A percentile compares a stretch with the other conserved stretches of the same genome.
These are phyloP conservation scores for Mycena galopus DNA, from an alignment of 768 basidiomycete genomes.

Conservation along the genomic window DNA sequence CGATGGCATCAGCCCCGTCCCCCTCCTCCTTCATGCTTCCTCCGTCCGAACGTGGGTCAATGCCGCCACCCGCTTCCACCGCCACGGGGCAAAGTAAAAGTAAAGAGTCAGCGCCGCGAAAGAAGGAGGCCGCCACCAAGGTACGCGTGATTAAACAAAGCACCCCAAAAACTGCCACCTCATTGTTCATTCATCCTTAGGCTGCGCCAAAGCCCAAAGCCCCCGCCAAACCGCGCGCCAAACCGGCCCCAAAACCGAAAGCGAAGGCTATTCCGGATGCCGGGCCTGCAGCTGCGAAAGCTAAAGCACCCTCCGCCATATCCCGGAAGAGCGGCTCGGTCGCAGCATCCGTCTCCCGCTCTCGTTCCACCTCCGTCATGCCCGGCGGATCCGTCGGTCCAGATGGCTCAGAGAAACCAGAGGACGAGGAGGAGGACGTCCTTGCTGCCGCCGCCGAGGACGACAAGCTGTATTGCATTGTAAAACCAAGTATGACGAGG, in stretches of 20 bases:
- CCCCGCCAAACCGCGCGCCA: conserved; percentile 34
- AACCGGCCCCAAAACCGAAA: conserved; percentile 32
- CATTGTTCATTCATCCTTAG: conserved; percentile 37
- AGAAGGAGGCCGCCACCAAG: conserved; percentile 53
- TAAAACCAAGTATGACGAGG: conserved; percentile 89
- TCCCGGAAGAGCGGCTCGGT: conserved; percentile 49
- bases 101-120: conserved; percentile 47
- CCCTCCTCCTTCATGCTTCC: conserved; percentile 35
- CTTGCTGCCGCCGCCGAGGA: conserved; percentile 61
- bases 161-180: background rate
- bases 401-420: conserved; percentile 53
- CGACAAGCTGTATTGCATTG: conserved; percentile 92
- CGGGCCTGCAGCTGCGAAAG: conserved; percentile 43
- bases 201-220: conserved; percentile 50
- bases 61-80: conserved; percentile 65
- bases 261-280: conserved; percentile 31
- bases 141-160: conserved; percentile 42
- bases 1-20: conserved; percentile 28
- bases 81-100: conserved; percentile 45
- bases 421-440: conserved; percentile 63
- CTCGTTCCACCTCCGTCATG: conserved; percentile 79
- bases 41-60: conserved; percentile 65
- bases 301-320: conserved; percentile 35
- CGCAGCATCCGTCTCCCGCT: conserved; percentile 59
- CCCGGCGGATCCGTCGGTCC: conserved; percentile 60